phyloP scores from a whole-genome alignment of 176 grass and related monocot genomes.

The Thalia dealbata region DNA sequence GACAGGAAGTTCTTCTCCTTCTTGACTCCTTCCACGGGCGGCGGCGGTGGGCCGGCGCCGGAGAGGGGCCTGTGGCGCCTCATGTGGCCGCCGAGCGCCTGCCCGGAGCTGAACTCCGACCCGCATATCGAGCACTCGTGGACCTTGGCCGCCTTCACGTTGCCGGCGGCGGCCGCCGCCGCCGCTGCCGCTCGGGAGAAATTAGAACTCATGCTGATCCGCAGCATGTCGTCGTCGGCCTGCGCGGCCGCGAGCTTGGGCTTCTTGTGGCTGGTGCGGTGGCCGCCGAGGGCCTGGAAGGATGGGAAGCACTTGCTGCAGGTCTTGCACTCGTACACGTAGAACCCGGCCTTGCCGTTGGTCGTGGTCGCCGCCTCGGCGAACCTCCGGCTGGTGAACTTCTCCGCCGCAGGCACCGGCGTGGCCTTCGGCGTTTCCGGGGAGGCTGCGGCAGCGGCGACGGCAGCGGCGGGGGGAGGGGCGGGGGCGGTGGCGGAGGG shows the following conservation, averaged over 20 bases:
- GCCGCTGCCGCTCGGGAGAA: neutral
- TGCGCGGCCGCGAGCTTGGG: slow-evolving; percentile 24
- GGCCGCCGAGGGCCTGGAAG: slow-evolving; percentile 89
- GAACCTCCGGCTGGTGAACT: slow-evolving; percentile 36
- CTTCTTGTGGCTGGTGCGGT: slow-evolving; percentile 96
- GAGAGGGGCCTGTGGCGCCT: slow-evolving; percentile 1
- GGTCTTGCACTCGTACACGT: slow-evolving; percentile 81
- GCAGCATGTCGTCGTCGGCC: slow-evolving; percentile 7
- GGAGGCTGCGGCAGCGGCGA: neutral
- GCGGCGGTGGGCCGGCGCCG: slow-evolving; percentile 13
- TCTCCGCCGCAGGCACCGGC: neutral
- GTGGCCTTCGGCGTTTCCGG: neutral
- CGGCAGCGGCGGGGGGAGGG: neutral
- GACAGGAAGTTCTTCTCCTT: slow-evolving; percentile 62
- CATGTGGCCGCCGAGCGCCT: slow-evolving; percentile 20
- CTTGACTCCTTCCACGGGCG: slow-evolving; percentile 26
- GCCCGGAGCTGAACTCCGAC: slow-evolving; percentile 17
- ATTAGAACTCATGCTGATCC: slow-evolving; percentile 1
- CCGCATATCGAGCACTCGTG: slow-evolving; percentile 24
- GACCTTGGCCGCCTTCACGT: neutral
- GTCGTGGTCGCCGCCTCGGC: slow-evolving; percentile 10
- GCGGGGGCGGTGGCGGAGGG: neutral
- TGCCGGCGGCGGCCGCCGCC: slow-evolving; percentile 9
- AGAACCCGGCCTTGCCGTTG: slow-evolving; percentile 20
- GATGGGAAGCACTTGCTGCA: slow-evolving; percentile 81